These are phyloP conservation scores for Circinella minor DNA, from an alignment of 371 early-diverging fungal species.

Conservation along the genomic window DNA sequence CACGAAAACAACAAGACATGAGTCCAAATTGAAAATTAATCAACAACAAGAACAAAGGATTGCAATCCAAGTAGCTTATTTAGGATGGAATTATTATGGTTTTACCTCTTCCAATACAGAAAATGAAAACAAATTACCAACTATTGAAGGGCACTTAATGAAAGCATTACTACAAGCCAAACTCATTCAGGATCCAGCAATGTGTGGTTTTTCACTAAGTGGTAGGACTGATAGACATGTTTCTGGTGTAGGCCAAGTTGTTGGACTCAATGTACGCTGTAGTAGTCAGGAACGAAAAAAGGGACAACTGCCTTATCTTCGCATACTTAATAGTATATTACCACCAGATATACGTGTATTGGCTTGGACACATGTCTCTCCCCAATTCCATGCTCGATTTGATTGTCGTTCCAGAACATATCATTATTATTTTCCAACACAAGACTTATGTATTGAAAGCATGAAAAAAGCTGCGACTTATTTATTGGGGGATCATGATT, in stretches of 20 bases:
- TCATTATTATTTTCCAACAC: slow-evolving; percentile 87
- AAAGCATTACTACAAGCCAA: slow-evolving; percentile 73
- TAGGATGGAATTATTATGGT: slow-evolving; percentile 92
- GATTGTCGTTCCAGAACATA: slow-evolving; percentile 90
- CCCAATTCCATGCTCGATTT: slow-evolving; percentile 88
- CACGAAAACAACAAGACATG: neutral
- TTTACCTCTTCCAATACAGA: slow-evolving; percentile 69
- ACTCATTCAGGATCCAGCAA: slow-evolving; percentile 66
- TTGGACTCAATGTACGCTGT: slow-evolving; percentile 75
- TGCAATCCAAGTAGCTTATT: slow-evolving; percentile 88
- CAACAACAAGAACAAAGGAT: slow-evolving; percentile 61
- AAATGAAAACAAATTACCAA: slow-evolving; percentile 55
- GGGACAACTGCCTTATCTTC: slow-evolving; percentile 63
- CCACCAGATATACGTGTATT: slow-evolving; percentile 90
- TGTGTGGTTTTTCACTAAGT: slow-evolving; percentile 78
- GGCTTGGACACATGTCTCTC: slow-evolving; percentile 86
- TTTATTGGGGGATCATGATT: slow-evolving; percentile 88
- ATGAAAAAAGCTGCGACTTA: slow-evolving; percentile 80
- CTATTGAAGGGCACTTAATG: slow-evolving; percentile 85
- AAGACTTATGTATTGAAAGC: slow-evolving; percentile 57
- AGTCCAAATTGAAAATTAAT: neutral
- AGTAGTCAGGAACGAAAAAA: slow-evolving; percentile 28
- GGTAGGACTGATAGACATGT: slow-evolving; percentile 97
- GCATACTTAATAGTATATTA: slow-evolving; percentile 82
- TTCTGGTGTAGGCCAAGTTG: slow-evolving; percentile 88